Evolutionary conservation across 768 basidiomycete species (phyloP), one percentile per base, ranked within the genome.

Genomic region (Hypholoma sublateritium): DNA sequence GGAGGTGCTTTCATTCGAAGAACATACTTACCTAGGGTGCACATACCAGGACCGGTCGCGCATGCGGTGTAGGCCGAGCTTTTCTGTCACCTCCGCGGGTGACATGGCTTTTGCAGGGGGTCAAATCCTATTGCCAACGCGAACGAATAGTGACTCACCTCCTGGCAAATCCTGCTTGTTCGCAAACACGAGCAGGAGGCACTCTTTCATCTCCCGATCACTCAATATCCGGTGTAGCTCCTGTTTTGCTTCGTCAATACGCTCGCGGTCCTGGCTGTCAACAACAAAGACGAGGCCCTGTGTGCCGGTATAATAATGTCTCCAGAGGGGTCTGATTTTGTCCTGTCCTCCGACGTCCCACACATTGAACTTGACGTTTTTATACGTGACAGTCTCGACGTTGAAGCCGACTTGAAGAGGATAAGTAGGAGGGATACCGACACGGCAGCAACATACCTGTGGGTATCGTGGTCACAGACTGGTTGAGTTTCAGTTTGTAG

Each of bases 321-420:
- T 83, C 96, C 96, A 98, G 41, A 98, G 80, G 22, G 96, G 96
- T 50, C 96, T 84, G 69, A 98, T 98, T 83, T 98, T 98, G 80
- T 98, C 96, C 76, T 98, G 96, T n/a, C 96, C 96, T 66, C 96
- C 96, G 39, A 98, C 96, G 69, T 97, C 94, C 93, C 94, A 91
- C 6, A 92, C 89, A 63, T 93, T 93, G 78, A 93, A 94, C 71
- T 92, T 92, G 68, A 93, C 95, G 60, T 98, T 98, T 83, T 97
- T 97, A 78, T 98, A 98, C 46, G 95, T 97, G 52, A 98, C 96
- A 3, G 96, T 98, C 76, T 98, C 96, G 58, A 98, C 96, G 68
- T 98, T 98, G 84, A 98, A 98, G 21, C 96, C 96, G 70, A 97
- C 94, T 93, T 57, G 36, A 43, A 50, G 13, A 13, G 52, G 50